Evolutionary conservation across 2,329 filamentous ascomycete genomes (phyloP), one percentile per base, ranked within the genome.

Genomic region (Thelonectria olida): DNA sequence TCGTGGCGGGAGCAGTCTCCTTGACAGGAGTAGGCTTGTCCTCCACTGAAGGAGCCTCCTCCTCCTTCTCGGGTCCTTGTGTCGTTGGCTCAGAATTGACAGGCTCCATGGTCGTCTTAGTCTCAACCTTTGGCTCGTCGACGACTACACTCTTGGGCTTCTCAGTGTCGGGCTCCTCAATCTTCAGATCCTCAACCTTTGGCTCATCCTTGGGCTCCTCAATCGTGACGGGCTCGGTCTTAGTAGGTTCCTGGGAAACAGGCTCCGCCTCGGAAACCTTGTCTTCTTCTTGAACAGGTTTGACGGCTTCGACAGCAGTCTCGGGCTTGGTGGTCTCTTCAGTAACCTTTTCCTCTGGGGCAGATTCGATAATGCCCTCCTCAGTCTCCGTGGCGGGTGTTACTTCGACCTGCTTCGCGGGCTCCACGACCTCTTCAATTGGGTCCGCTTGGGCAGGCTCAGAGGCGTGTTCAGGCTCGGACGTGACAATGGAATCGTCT

Each of bases 291-390:
- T 56, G 23, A 10, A 36, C 54, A 15, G 63, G 17, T 15, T 70
- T 62, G 5, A 49, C 54, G 7, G 41, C 63, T 47, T 73, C 62
- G n/a, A 66, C 45, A 23, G 53, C 49, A 38, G 57, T 61, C 19
- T 67, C 59, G 15, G 60, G 54, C 31, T 61, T 49, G 9, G 57
- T 51, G 19, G 58, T 59, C 27, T 63, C 60, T 4, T 63, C 36
- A 8, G 48, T 58, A 31, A 55, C 45, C 15, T 70, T 64, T 17
- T 62, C 58, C 6, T 22, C 47, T 12, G 56, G 25, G 27, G 34
- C 19, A 10, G 47, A 47, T 41, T 66, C 47, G 7, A 45, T 50
- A 4, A 48, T 64, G 34, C 67, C 63, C 2, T 60, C 59, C 39
- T 67, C 45, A 20, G 25, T 13, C 5, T 48, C 45, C 4, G 17